Conservation (phyloP, 2,329 filamentous ascomycete species). For the Cercospora sojina region DNA sequence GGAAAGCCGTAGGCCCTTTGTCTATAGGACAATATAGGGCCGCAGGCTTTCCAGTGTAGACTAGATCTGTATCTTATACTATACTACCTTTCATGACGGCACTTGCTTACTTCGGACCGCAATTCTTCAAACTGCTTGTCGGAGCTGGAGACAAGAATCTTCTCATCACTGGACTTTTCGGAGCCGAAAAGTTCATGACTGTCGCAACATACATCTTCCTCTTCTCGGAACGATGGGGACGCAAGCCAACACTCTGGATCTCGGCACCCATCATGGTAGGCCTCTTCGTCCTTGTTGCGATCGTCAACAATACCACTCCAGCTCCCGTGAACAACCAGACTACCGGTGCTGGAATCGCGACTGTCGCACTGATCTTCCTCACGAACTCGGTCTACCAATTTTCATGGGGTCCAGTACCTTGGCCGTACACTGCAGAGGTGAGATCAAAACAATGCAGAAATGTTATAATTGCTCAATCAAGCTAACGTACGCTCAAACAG, state of each 20-base stretch:
- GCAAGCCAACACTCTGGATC: constrained; percentile 35
- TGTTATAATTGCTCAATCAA: not conserved
- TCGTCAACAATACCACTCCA: constrained; percentile 38
- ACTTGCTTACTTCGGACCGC: constrained; percentile 56
- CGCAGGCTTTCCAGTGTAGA: too few species aligned
- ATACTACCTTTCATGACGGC: constrained; percentile 40
- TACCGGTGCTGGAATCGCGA: constrained; percentile 48
- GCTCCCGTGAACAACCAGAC: constrained; percentile 30
- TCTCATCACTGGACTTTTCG: constrained; percentile 55
- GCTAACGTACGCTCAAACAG: constrained; percentile 14
- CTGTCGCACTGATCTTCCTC: constrained; percentile 57
- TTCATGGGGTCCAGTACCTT: constrained; percentile 52
- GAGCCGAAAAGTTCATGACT: constrained; percentile 53
- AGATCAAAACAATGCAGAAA: not conserved
- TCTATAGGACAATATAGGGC: too few species aligned
- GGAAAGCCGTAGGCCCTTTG: too few species aligned
- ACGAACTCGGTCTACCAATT: constrained; percentile 56
- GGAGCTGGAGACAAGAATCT: constrained; percentile 48
- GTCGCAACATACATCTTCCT: constrained; percentile 52
- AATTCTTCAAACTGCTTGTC: constrained; percentile 56
- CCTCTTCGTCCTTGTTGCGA: constrained; percentile 39
- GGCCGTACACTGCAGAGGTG: constrained; percentile 50
- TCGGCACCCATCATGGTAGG: constrained; percentile 37
- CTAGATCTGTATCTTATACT: too few species aligned
- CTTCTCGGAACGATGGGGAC: constrained; percentile 52